Evolutionary conservation across 208 protist species (phyloP), one percentile per base, ranked within the genome.

Genomic region (Trypanosoma congolense): DNA sequence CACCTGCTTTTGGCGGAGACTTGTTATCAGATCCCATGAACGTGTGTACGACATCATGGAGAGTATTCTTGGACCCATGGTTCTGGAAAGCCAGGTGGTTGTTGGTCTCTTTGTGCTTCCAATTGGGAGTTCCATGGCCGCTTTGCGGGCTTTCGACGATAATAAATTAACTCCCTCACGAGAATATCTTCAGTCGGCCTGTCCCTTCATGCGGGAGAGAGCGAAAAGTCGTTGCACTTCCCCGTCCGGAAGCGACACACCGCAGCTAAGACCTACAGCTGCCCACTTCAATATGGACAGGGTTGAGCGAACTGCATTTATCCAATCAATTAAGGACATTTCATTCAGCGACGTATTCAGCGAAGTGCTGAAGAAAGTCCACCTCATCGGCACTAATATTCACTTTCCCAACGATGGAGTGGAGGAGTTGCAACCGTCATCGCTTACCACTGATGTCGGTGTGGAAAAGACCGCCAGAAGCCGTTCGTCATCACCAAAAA

Each of bases 81-180:
- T 87, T 36, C 54, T 76, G 30, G 83, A 90, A 53, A 90, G 83
- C 47, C 70, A 86, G 29, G 68, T 83, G 24, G 77, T 90, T 19
- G 28, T 80, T 33, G 83, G 79, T 26, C 45, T 90, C 2, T 87
- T 85, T 70, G 60, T 90, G 9, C 43, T 90, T 9, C 65, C 76
- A 3, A 52, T 89, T 33, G 63, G 64, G 12, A 63, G 65, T 24
- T 67, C 77, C 0, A 33, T 67, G 14, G 49, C 46, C 18, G 60
- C 47, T 4, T 47, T 81, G 12, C 61, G 50, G 38, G 29, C 41
- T 28, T 66, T 77, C 10, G 72, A 81, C 42, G 28, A 47, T 16
- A 42, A 57, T 45, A 10, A 19, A n/a, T 12, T 1, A 10, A 19
- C n/a, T 14, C 12, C 36, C 6, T 29, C 29, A n/a, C 43, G 54